Base-by-base conservation (phyloP, 441 rosid species). In the Pelargonium citronellum region DNA sequence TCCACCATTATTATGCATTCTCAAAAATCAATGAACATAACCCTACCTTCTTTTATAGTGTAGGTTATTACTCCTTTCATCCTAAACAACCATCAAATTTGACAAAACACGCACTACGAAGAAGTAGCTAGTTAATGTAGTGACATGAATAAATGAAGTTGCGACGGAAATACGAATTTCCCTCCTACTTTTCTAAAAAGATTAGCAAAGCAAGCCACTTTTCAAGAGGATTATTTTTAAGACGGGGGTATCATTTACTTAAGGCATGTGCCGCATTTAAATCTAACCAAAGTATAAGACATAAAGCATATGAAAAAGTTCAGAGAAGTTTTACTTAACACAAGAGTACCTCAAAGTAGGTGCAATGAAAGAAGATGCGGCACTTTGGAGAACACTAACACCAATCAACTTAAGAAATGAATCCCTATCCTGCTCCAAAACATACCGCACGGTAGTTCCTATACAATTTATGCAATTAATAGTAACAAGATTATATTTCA, bases 361-460 rank as follows among this genome's bases (percentile, higher is more conserved):
- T 39, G 97, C 97, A 77, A 92, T 84, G 75, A 92, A 82, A 80
- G 99, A 87, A 64, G 96, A 89, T 61, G 98, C 97, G 71, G 82
- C 91, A 84, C 99, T 95, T 82, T 95, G 98, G 76, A 95, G 89
- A 75, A 95, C 85, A 68, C 99, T 95, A 67, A 87, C 65, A 64
- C 97, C 98, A 78, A 95, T 89, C 82, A 95, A 81, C 75, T 86
- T 87, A 80, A 79, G 74, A 83, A 95, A 95, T 64, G 97, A 78
- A 71, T 88, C 77, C 85, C 87, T 95, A 81, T 95, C 89, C 84
- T 95, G 99, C 86, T 91, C 97, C 88, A 95, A 69, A 69, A 95
- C 99, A 83, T 78, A 83, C 89, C 91, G 93, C 74, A 95, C 98
- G 68, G 98, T 92, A 73, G 96, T 92, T 73, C 99, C 99, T 95